A percentile compares a stretch with the other conserved stretches of the same genome.
Evolutionary conservation across 345 rosid species (phyloP).

Genomic region (Turritis glabra): DNA sequence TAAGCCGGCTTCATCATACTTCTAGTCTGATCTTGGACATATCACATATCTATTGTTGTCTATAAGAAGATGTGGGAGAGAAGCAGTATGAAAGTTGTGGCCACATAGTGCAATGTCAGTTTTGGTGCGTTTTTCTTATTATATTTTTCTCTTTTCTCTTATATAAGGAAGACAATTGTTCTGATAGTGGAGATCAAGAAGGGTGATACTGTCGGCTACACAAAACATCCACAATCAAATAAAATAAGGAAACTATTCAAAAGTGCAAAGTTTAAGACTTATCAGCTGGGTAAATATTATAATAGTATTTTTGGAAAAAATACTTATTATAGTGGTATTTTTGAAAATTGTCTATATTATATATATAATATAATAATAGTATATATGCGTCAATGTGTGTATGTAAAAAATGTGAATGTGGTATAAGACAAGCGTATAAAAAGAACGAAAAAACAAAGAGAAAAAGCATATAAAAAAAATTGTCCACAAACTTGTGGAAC

Average conservation of each 20-base stretch:
- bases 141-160: slow-evolving; percentile 21
- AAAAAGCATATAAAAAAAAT: background rate
- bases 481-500: slow-evolving; percentile 24
- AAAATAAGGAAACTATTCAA: slow-evolving; percentile 14
- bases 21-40: slow-evolving; percentile 5
- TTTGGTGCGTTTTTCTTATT: slow-evolving; percentile 29
- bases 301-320: no score
- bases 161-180: slow-evolving; percentile 38
- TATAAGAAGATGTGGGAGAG: slow-evolving; percentile 38
- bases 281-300: slow-evolving; percentile 19
- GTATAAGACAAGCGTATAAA: slow-evolving; percentile 12
- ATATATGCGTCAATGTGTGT: background rate
- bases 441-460: background rate
- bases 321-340: no score
- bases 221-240: slow-evolving; percentile 31
- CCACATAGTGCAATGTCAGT: slow-evolving; percentile 51
- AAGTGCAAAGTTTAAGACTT: slow-evolving; percentile 25
- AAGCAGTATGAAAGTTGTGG: slow-evolving; percentile 45
- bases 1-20: slow-evolving; percentile 15
- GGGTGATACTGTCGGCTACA: slow-evolving; percentile 37
- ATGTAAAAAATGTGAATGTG: background rate
- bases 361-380: background rate
- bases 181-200: slow-evolving; percentile 50
- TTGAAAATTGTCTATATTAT: no score
- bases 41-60: slow-evolving; percentile 35